A percentile compares a stretch with the other conserved stretches of the same genome.
Evolutionary conservation across 78 protist genomes (phyloP).

Genomic region (Protostelium mycophagum): DNA sequence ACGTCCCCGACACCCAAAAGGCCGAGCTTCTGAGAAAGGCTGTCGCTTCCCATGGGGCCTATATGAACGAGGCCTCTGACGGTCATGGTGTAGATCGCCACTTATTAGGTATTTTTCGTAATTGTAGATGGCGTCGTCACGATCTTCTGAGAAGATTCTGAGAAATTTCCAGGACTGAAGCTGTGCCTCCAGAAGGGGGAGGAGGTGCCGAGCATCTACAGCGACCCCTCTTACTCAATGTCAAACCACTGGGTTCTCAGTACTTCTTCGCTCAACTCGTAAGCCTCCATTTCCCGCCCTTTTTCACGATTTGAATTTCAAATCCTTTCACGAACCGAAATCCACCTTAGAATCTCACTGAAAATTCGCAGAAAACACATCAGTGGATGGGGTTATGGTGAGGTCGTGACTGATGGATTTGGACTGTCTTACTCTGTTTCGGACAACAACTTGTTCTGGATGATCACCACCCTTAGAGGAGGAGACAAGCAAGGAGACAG

Average conservation of each 20-base stretch:
- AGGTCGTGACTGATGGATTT: background rate
- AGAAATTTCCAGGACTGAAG: background rate
- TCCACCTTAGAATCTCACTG: no score
- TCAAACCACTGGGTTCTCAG: background rate
- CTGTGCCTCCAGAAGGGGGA: background rate
- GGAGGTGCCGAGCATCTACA: background rate
- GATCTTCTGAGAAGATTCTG: no score
- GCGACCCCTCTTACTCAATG: background rate
- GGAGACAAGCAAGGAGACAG: background rate
- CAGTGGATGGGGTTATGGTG: background rate
- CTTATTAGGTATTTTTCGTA: background rate
- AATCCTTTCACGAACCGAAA: no score
- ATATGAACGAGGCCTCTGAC: background rate
- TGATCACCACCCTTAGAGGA: background rate
- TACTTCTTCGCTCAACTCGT: background rate
- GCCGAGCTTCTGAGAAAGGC: background rate
- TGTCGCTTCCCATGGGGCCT: background rate
- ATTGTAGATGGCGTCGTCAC: background rate
- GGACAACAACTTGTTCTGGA: slow-evolving; percentile 1
- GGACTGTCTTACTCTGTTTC: background rate
- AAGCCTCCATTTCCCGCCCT: background rate
- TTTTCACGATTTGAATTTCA: background rate
- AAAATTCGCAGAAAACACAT: background rate
- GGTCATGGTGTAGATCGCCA: background rate
- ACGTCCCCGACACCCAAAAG: background rate